A percentile compares a stretch with the other conserved stretches of the same genome.
phyloP scores from a whole-genome alignment of 768 basidiomycete genomes.

The Suillus tomentosus region DNA sequence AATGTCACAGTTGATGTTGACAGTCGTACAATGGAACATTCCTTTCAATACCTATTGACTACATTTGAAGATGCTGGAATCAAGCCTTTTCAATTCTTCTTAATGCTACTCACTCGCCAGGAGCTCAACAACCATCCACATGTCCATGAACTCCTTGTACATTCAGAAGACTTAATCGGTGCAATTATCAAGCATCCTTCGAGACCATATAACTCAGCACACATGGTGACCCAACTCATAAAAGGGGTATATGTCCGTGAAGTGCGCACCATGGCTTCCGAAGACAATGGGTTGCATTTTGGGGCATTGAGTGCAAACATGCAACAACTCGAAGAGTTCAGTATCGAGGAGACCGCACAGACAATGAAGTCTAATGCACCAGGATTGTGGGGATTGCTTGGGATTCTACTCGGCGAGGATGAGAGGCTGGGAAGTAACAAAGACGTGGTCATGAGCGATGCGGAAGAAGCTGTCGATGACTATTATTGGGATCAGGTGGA shows the following conservation, averaged over 20 bases:
- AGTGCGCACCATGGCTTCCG: neutral
- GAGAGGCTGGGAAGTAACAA: neutral
- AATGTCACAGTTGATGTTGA: too few relatives aligned
- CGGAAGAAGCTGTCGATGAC: neutral
- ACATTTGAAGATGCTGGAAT: conserved; percentile 25
- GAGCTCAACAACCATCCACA: conserved; percentile 1
- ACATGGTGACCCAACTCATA: neutral
- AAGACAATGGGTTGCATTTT: conserved; percentile 19
- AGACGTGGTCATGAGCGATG: conserved; percentile 1
- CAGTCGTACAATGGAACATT: neutral
- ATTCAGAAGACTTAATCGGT: neutral
- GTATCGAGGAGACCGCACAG: conserved; percentile 17
- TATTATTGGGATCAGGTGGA: conserved; percentile 12
- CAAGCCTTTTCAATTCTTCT: conserved; percentile 13
- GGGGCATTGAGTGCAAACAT: conserved; percentile 7
- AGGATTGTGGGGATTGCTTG: conserved; percentile 15
- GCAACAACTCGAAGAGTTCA: conserved; percentile 15
- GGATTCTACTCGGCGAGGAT: neutral
- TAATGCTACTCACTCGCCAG: neutral
- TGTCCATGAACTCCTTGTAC: conserved; percentile 2
- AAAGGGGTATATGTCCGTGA: neutral
- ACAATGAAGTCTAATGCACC: conserved; percentile 13
- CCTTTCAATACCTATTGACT: conserved; percentile 16
- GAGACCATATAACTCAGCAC: neutral
- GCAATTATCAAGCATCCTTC: neutral